Base-by-base conservation (phyloP, 2,329 filamentous ascomycete genomes). In the Diaporthe helianthi region DNA sequence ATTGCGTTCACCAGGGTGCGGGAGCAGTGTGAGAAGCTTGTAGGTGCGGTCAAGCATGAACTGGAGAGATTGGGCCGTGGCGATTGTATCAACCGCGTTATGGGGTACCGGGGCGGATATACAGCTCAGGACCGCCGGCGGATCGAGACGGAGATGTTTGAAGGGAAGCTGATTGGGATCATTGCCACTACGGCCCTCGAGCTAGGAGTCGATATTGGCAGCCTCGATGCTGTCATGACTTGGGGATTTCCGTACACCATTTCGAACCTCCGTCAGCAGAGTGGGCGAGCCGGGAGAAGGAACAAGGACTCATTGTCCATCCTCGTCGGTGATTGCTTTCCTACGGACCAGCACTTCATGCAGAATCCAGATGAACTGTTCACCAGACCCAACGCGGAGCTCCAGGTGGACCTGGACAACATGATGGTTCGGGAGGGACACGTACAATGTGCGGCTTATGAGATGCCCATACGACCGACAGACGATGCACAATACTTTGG, bases 301-400 rank as follows among this genome's bases (percentile, higher is more conserved):
- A 98, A 98, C 77, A 97, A 93, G 76, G 96, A 99, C 78, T 97
- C 94, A 0, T 83, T 99, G 3, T 97, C 94, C 0, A 89, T 99
- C 2, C 83, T 99, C 0, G 89, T 99, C 0, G 96, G 94, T 2
- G 94, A 98, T 76, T 90, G 90, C 72, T 97, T 96, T 73, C 90
- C 94, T 3, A 93, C 93, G 0, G 96, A 99, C 77, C 96, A 99
- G 77, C 90, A 97, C 77, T 99, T 97, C 79, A 99, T 99, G 96
- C 89, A 93, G 71, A 97, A 98, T 73, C 96, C 96, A 0, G 91
- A 96, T 71, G 93, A 97, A 78, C 91, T 99, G 29, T 95, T 98
- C 79, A 96, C 92, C 0, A 93, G 93, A 75, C 94, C 94, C 0
- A 97, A 98, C 73, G 92, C 90, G 73, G 92, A 93, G 78, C 83